These are phyloP conservation scores for Pneumocystis sp. DNA, from an alignment of 1,139 yeast species.

Conservation along the genomic window DNA sequence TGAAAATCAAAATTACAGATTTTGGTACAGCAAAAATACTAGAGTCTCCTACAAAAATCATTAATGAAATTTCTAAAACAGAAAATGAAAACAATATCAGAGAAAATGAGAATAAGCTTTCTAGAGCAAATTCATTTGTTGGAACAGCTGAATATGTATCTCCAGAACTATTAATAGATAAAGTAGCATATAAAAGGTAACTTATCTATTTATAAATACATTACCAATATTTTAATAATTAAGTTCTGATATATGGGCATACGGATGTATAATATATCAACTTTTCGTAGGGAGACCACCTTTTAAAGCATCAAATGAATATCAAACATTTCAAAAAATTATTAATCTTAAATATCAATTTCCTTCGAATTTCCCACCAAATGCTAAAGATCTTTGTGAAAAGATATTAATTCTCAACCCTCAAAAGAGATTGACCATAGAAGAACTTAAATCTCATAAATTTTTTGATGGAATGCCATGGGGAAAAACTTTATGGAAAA, in stretches of 20 bases:
- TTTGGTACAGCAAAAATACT: slow-evolving; percentile 92
- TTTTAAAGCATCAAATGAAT: slow-evolving; percentile 90
- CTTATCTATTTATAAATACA: background rate
- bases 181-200: slow-evolving; percentile 54
- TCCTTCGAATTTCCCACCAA: slow-evolving; percentile 61
- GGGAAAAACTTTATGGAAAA: slow-evolving; percentile 53
- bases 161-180: slow-evolving; percentile 77
- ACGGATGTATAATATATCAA: slow-evolving; percentile 86
- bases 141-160: slow-evolving; percentile 86
- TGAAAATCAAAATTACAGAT: slow-evolving; percentile 84
- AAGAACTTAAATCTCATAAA: slow-evolving; percentile 53
- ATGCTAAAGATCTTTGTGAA: slow-evolving; percentile 58
- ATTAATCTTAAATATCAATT: slow-evolving; percentile 70
- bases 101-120: slow-evolving; percentile 25
- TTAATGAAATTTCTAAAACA: slow-evolving; percentile 30
- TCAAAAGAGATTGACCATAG: slow-evolving; percentile 44
- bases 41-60: slow-evolving; percentile 18
- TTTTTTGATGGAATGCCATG: slow-evolving; percentile 55
- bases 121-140: slow-evolving; percentile 68
- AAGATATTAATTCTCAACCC: slow-evolving; percentile 54
- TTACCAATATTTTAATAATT: background rate
- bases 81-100: slow-evolving; percentile 28
- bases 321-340: slow-evolving; percentile 83
- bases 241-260: slow-evolving; percentile 85
- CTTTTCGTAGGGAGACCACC: slow-evolving; percentile 93